Evolutionary conservation across 306 rosid species (phyloP).

Genomic region (Cyamopsis tetragonoloba): DNA sequence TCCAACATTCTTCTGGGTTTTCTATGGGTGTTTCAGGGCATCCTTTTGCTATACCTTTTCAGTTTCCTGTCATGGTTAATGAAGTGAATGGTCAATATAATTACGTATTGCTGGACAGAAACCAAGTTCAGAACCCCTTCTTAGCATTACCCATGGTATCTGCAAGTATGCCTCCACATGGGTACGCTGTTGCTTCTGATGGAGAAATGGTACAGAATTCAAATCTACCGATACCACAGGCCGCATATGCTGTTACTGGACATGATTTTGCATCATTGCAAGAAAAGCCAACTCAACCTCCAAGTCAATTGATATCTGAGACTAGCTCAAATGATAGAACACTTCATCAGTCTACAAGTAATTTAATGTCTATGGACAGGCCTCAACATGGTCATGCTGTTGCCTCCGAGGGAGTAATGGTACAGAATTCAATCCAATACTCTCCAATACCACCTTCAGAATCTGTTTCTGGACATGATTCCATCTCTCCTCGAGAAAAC

Average conservation of each 20-base stretch:
- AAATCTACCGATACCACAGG: constrained; percentile 32
- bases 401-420: constrained; percentile 39
- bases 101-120: constrained; percentile 40
- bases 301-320: constrained; percentile 35
- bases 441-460: constrained; percentile 28
- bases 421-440: constrained; percentile 30
- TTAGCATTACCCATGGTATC: constrained; percentile 36
- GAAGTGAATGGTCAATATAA: constrained; percentile 42
- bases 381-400: constrained; percentile 25
- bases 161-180: constrained; percentile 33
- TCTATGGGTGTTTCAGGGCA: constrained; percentile 38
- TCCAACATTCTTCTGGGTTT: constrained; percentile 39
- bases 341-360: constrained; percentile 22
- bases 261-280: constrained; percentile 30
- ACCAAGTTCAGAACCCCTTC: constrained; percentile 52
- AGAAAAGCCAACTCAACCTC: constrained; percentile 32
- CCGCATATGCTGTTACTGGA: constrained; percentile 28
- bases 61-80: constrained; percentile 44
- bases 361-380: constrained; percentile 29
- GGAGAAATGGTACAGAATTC: constrained; percentile 39
- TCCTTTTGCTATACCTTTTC: constrained; percentile 39
- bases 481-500: constrained; percentile 26
- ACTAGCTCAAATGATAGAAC: constrained; percentile 37
- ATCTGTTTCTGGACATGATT: constrained; percentile 27
- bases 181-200: constrained; percentile 35